These are phyloP conservation scores for Cryphonectria parasitica DNA, from an alignment of 2,329 filamentous ascomycete genomes.

Conservation along the genomic window DNA sequence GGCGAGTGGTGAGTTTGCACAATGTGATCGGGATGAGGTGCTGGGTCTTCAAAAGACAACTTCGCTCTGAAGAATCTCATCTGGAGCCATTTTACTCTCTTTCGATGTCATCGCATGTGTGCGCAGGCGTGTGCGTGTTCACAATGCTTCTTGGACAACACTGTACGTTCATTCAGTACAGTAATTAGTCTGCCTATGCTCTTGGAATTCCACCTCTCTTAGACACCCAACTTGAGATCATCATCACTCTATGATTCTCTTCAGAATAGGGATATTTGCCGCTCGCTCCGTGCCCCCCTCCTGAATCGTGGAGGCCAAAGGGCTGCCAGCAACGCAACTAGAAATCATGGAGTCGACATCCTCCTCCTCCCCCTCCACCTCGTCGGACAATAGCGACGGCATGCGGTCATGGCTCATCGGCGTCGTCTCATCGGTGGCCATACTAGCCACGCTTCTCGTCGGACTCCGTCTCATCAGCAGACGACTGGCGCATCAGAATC, in stretches of 20 bases:
- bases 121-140: no score
- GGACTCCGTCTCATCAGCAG: constrained; percentile 47
- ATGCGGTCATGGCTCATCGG: constrained; percentile 47
- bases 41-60: background rate
- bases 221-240: background rate
- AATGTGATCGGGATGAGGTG: background rate
- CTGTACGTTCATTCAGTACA: background rate
- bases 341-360: background rate
- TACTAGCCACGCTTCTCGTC: constrained; percentile 44
- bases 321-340: background rate
- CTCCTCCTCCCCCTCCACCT: background rate
- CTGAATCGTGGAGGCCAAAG: background rate
- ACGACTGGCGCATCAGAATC: constrained; percentile 44
- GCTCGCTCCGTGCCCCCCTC: background rate
- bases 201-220: background rate
- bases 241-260: background rate
- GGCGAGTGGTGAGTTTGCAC: background rate
- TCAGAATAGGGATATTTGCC: background rate
- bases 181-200: background rate
- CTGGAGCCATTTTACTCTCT: background rate
- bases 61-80: no score
- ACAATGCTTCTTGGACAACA: background rate
- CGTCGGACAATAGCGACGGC: constrained; percentile 38
- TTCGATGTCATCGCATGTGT: background rate
- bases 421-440: constrained; percentile 47